Evolutionary conservation across 129 eudicot genomes (phyloP), one percentile per base, ranked within the genome.

Genomic region (Glebionis coronaria): DNA sequence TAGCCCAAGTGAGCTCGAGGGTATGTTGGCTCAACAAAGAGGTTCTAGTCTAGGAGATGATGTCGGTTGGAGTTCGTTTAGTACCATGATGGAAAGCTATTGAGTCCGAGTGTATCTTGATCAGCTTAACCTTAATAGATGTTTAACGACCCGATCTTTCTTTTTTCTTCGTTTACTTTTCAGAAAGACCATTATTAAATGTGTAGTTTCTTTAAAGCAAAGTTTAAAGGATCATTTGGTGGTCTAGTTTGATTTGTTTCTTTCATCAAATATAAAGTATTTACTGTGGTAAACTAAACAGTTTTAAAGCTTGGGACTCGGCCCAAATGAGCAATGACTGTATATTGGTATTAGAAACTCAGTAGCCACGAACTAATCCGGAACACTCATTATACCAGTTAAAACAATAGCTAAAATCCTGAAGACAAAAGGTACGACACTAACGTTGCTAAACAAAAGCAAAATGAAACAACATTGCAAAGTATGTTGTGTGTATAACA

Each of bases 1-100:
- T 57, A 76, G 76, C 16, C 76, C 81, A 3, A 55, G 67, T 35
- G 76, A 76, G 72, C 72, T 76, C 15, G 76, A 76, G 72, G 54
- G 72, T 66, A 70, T 76, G 65, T 54, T 76, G 71, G 47, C 67
- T 0, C 27, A 62, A n/a, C n/a, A n/a, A 44, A 46, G 58, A 44
- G 61, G 21, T 2, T 18, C 65, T 4, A 20, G 49, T 29, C 9
- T 27, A 14, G 27, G 46, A 63, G 63, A 54, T 63, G 70, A 60
- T 23, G 56, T 21, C 0, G 63, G 75, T 68, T 69, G 80, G 70
- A 42, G 67, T 66, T 74, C 73, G 4, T 56, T 31, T 42, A 18
- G 56, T 38, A 49, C 46, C 42, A 12, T 50, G 57, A 31, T 75
- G 29, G 69, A 68, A 19, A 76, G 65, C 16, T 68, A 65, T 23